These are phyloP conservation scores for Protomyces lactucae-debilis DNA, from an alignment of 1,139 yeast genomes.

Conservation along the genomic window DNA sequence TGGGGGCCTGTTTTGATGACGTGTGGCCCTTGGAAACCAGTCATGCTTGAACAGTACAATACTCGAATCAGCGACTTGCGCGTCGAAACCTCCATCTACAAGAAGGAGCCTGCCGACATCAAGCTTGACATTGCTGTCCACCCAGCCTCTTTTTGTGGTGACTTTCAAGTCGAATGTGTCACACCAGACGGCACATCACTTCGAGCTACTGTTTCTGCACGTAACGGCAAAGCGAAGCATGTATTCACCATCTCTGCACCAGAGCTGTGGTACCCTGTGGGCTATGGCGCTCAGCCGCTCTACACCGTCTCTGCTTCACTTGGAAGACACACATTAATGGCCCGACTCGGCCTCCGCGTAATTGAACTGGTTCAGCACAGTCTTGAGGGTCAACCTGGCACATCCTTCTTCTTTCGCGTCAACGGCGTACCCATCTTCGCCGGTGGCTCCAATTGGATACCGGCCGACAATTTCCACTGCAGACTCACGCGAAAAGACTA, in stretches of 20 bases:
- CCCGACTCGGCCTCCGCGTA: conserved; percentile 43
- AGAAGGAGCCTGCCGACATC: conserved; percentile 13
- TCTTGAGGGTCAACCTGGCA: conserved; percentile 38
- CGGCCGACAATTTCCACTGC: conserved; percentile 44
- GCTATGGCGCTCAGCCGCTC: conserved; percentile 43
- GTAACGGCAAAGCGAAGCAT: conserved; percentile 8
- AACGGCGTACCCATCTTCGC: conserved; percentile 43
- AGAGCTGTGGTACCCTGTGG: conserved; percentile 45
- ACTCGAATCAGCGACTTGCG: conserved; percentile 28
- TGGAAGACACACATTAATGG: not conserved
- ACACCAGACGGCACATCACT: not conserved
- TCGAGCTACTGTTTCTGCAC: not conserved
- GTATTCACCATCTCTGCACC: conserved; percentile 33
- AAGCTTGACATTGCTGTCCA: not conserved
- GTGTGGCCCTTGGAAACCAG: conserved; percentile 48
- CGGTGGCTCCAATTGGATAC: conserved; percentile 50
- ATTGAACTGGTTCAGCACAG: conserved; percentile 43
- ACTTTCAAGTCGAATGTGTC: not conserved
- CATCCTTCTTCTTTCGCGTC: conserved; percentile 44
- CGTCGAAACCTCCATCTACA: conserved; percentile 32
- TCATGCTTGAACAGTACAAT: conserved; percentile 38
- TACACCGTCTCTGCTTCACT: conserved; percentile 34
- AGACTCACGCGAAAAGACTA: conserved; percentile 39
- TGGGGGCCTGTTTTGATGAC: conserved; percentile 51
- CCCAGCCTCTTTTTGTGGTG: not conserved